Evolutionary conservation across 106 monocot species (phyloP).

Genomic region (Gastrodia elata): DNA sequence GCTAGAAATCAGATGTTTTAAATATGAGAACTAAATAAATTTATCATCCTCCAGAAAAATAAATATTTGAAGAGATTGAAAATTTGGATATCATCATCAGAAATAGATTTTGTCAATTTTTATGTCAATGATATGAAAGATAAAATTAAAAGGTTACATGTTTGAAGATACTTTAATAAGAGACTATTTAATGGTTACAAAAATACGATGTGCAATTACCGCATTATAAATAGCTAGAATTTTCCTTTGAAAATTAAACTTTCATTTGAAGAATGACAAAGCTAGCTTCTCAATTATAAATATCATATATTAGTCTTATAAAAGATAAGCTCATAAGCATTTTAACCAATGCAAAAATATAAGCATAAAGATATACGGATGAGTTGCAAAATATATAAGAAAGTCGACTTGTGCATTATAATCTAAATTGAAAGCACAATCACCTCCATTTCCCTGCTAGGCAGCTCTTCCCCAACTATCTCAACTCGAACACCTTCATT

Average conservation of each 20-base stretch:
- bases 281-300: background rate
- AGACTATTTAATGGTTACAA: no score
- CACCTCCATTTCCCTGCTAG: conserved; percentile 67
- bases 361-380: background rate
- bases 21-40: no score
- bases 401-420: background rate
- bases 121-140: background rate
- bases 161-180: no score
- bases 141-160: background rate
- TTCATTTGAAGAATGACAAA: conserved; percentile 2
- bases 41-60: no score
- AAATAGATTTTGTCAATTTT: no score
- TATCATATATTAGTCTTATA: background rate
- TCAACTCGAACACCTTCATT: conserved; percentile 77
- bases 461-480: conserved; percentile 72
- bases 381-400: background rate
- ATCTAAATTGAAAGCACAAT: background rate
- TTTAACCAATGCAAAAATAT: background rate
- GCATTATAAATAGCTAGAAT: background rate
- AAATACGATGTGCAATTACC: no score
- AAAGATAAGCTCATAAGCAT: background rate
- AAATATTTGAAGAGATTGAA: no score
- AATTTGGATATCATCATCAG: no score
- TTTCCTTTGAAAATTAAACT: background rate
- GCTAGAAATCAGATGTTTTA: no score